Conservation (phyloP, 768 basidiomycete species). For the Boletus reticuloceps region DNA sequence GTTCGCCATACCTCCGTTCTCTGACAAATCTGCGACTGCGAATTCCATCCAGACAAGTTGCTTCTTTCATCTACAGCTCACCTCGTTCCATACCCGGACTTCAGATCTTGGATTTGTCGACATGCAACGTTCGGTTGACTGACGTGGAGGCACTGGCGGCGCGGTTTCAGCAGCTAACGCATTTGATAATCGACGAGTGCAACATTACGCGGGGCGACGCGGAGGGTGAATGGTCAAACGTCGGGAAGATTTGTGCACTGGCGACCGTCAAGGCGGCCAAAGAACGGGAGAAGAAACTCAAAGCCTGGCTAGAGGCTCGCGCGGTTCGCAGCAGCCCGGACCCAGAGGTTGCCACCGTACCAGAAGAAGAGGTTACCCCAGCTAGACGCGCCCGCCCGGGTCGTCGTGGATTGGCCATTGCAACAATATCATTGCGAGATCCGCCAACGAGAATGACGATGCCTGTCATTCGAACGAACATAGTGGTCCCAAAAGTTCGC, state of each 20-base stretch:
- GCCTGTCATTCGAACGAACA: conserved; percentile 9
- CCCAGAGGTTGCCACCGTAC: background rate
- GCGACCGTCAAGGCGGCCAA: conserved; percentile 59
- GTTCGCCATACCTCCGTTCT: conserved; percentile 40
- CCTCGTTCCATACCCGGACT: conserved; percentile 42
- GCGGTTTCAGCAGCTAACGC: conserved; percentile 49
- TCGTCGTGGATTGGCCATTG: conserved; percentile 60
- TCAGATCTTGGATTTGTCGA: conserved; percentile 72
- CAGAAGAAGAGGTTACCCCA: conserved; percentile 1
- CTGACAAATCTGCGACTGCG: conserved; percentile 63
- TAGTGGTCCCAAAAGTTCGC: conserved; percentile 42
- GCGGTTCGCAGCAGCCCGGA: conserved; percentile 1
- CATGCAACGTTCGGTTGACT: conserved; percentile 51
- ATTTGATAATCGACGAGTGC: conserved; percentile 74
- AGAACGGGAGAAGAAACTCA: conserved; percentile 65
- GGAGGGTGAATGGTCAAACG: conserved; percentile 53
- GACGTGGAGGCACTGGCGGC: conserved; percentile 56
- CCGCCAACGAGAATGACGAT: conserved; percentile 17
- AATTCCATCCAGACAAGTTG: conserved; percentile 65
- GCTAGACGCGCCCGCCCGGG: conserved; percentile 39
- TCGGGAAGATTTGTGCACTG: conserved; percentile 63
- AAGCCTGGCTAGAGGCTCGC: conserved; percentile 44
- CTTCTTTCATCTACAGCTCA: conserved; percentile 36
- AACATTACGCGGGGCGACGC: conserved; percentile 49
- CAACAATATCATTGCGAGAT: conserved; percentile 60